Evolutionary conservation across 176 grass and related monocot genomes (phyloP), one percentile per base, ranked within the genome.

Genomic region (Alopecurus myosuroides): DNA sequence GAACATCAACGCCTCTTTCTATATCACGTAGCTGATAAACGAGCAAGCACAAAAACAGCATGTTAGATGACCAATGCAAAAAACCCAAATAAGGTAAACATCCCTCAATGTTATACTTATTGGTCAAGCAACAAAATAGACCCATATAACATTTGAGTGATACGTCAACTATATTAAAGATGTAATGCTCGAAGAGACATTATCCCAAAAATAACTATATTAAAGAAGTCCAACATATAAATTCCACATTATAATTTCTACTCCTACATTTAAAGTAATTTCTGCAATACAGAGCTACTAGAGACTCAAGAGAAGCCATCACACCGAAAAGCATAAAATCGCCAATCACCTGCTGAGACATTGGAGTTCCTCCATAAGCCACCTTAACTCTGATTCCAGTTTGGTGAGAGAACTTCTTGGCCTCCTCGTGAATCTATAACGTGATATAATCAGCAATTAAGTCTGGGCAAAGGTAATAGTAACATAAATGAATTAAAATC

Each of bases 361-460:
- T 88, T 45, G 90, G 78, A 76, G 91, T 78, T 44, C 95, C 95
- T 46, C 95, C 95, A 82, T 97, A 97, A 18, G 78, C 92, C 41
- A 94, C 95, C 15, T 82, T 88, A 46, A 92, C 86, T 77, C 70
- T 91, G 58, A 93, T 48, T 65, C 88, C 91, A 7, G 90, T 97
- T 76, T 91, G 64, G 49, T 74, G 64, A 40, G 87, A 84, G 58
- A 98, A 98, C 73, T 98, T 98, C 44, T 82, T 93, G 25, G 87
- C 92, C 61, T 98, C 95, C 13, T 93, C 89, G 20, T 92, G 63
- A 86, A 98, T 98, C 92, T 98, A 81, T 30, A 44, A 70, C 3
- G 70, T 37, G 7, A 52, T 85, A 74, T 1, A 5, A 88, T 22
- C 52, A 85, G 36, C 13, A 31, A 42, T 18, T 1, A 82, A 58